These are phyloP conservation scores for Carex parvula DNA, from an alignment of 176 grass and related monocot genomes.

Conservation along the genomic window DNA sequence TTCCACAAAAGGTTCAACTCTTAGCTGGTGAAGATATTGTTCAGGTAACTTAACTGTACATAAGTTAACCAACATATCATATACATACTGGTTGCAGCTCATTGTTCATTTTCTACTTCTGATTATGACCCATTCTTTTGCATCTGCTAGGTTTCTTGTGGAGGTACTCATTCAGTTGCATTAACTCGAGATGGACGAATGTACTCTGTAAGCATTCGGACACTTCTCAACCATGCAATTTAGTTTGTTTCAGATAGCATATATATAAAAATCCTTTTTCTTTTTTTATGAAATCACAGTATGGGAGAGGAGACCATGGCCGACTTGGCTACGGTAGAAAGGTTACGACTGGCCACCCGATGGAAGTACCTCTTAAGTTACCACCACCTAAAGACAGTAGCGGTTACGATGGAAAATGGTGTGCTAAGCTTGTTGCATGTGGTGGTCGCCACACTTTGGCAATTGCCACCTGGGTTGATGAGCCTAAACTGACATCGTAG, in stretches of 20 bases:
- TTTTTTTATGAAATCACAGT: slow-evolving; percentile 40
- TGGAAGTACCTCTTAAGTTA: slow-evolving; percentile 67
- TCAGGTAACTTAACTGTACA: slow-evolving; percentile 47
- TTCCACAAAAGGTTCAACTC: slow-evolving; percentile 78
- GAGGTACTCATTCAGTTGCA: slow-evolving; percentile 95
- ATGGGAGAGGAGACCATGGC: slow-evolving; percentile 93
- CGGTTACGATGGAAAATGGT: slow-evolving; percentile 45
- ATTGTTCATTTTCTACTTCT: slow-evolving; percentile 14
- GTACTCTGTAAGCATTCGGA: slow-evolving; percentile 64
- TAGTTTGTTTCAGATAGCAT: not conserved
- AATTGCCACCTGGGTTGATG: slow-evolving; percentile 61
- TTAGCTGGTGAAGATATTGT: slow-evolving; percentile 67
- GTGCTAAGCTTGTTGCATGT: slow-evolving; percentile 73
- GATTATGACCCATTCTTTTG: slow-evolving; percentile 13
- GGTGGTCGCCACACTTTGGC: slow-evolving; percentile 93
- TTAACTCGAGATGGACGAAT: slow-evolving; percentile 69
- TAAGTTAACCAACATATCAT: not conserved
- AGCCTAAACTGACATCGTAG: not conserved
- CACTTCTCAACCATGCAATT: not conserved
- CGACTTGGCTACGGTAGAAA: slow-evolving; percentile 77
- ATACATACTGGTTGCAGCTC: not conserved
- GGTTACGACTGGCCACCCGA: slow-evolving; percentile 77
- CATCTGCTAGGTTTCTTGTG: slow-evolving; percentile 74
- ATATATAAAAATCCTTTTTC: not conserved
- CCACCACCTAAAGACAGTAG: slow-evolving; percentile 37